Evolutionary conservation across 495 filamentous ascomycete species (phyloP), one percentile per base, ranked within the genome.

Genomic region (Penicillium tannophilum): DNA sequence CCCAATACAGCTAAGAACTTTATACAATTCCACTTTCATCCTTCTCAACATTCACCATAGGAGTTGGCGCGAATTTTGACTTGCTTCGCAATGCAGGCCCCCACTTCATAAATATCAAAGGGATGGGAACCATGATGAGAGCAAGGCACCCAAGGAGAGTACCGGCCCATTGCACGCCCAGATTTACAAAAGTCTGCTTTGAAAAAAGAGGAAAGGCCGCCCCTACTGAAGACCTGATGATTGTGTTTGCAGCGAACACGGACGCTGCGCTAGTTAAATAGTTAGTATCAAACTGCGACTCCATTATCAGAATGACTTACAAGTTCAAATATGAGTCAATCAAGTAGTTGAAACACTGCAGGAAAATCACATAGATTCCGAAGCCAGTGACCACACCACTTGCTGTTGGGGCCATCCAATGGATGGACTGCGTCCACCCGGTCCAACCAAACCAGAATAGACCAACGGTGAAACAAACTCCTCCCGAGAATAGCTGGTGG

Each of bases 191-290:
- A 89, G 94, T 91, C 65, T 93, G 88, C 16, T 76, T 83, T 0
- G 86, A 80, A 69, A 97, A 96, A 6, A 96, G 82, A 19, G 92
- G 92, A 75, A 95, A 96, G 1, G 82, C 87, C 7, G 89, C 89
- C 30, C 88, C 91, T 45, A 84, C 87, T 2, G 91, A 74, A 10
- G 89, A 92, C 16, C 91, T 88, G 4, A 94, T 78, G 74, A 96
- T 91, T 0, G 91, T 94, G 72, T 95, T 96, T 42, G 86, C 91
- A 24, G 92, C 92, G 57, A 95, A 91, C 20, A 91, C 92, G n/a
- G 90, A 93, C 28, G 92, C 90, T n/a, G 91, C 91, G 64, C 81
- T 85, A 60, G 35, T 41, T 11, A 44, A 6, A 16, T 12, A 11
- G 54, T 64, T 42, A 60, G 51, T 31, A 4, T 16, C 20, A 2